Percentiles rank a stretch among this genome's conserved stretches.
Evolutionary conservation across 352 stramenopile species (phyloP).

Genomic region (Bremia lactucae): DNA sequence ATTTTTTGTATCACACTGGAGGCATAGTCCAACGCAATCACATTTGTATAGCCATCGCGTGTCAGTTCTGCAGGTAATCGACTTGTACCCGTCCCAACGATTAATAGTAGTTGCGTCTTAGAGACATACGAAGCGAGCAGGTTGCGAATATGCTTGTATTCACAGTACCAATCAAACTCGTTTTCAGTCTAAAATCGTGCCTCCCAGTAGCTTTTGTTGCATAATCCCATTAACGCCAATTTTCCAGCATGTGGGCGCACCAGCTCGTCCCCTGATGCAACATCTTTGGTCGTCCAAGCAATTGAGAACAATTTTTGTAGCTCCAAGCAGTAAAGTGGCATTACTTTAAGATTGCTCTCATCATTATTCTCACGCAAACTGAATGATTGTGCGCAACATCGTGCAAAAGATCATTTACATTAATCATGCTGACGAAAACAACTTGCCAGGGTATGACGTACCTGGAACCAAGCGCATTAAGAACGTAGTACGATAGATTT

Average conservation of each 20-base stretch:
- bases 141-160: constrained; percentile 33
- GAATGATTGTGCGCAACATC: not conserved
- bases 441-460: constrained; percentile 1
- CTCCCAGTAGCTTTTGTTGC: constrained; percentile 54
- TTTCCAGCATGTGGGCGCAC: constrained; percentile 36
- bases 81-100: constrained; percentile 39
- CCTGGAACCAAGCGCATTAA: constrained; percentile 31
- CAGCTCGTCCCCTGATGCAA: constrained; percentile 22
- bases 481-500: constrained; percentile 45
- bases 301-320: constrained; percentile 35
- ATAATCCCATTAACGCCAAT: constrained; percentile 43
- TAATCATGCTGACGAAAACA: no score
- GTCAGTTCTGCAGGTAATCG: constrained; percentile 39
- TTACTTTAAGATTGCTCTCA: constrained; percentile 34
- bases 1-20: constrained; percentile 46
- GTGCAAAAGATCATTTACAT: no score
- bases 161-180: constrained; percentile 51
- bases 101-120: constrained; percentile 23
- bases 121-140: constrained; percentile 23
- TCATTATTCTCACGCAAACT: constrained; percentile 30
- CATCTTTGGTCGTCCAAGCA: constrained; percentile 26
- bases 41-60: constrained; percentile 28
- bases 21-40: constrained; percentile 44
- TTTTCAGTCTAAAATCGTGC: constrained; percentile 35
- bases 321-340: constrained; percentile 36